Evolutionary conservation across 768 basidiomycete genomes (phyloP).

Genomic region (Phaffia tasmanica): DNA sequence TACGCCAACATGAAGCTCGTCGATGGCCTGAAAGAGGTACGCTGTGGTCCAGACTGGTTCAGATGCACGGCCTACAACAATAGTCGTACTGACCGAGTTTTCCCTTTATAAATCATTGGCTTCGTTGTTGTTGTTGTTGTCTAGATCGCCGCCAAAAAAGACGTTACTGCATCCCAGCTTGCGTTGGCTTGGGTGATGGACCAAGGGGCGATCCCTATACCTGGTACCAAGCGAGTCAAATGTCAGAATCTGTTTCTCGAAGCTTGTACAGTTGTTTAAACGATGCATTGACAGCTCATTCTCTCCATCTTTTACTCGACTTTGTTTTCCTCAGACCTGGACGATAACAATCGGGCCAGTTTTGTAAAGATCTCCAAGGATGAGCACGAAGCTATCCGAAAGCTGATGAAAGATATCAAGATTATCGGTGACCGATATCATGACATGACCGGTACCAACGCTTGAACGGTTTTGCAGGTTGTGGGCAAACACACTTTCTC

Average conservation of each 20-base stretch:
- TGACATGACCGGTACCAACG: too few relatives aligned
- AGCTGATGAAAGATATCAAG: slow-evolving; percentile 6
- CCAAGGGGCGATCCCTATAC: slow-evolving; percentile 21
- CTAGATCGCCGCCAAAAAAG: slow-evolving; percentile 8
- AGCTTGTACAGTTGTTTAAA: neutral
- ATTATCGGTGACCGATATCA: neutral
- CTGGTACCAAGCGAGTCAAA: slow-evolving; percentile 14
- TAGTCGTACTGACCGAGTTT: too few relatives aligned
- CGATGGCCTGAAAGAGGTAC: neutral
- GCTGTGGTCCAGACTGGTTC: neutral
- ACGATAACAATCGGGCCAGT: slow-evolving; percentile 9
- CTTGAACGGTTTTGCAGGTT: too few relatives aligned
- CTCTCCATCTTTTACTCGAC: neutral
- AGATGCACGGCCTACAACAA: too few relatives aligned
- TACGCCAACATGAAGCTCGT: slow-evolving; percentile 19
- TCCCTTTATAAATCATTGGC: neutral
- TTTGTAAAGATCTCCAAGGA: slow-evolving; percentile 11
- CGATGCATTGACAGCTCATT: neutral
- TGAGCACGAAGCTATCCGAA: slow-evolving; percentile 11
- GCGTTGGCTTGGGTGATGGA: slow-evolving; percentile 21
- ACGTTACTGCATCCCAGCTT: slow-evolving; percentile 7
- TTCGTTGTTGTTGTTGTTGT: neutral
- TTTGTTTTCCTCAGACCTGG: neutral
- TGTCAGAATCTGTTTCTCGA: neutral
- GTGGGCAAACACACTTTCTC: too few relatives aligned